Evolutionary conservation across 176 grass and related monocot genomes (phyloP).

Genomic region (Oryza australiensis): DNA sequence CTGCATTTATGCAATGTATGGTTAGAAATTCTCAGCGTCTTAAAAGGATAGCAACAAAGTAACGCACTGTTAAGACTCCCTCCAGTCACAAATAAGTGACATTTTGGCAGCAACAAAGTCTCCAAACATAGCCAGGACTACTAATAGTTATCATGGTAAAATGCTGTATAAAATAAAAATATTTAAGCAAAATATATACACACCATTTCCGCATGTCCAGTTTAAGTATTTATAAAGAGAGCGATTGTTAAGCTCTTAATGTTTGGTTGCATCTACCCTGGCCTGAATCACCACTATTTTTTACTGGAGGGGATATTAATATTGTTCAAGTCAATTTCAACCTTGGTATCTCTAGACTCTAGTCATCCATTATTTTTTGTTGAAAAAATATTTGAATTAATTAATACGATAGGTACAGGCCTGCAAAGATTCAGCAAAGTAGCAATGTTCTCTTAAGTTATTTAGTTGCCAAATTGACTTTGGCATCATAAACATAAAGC

Average conservation of each 20-base stretch:
- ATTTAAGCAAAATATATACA: not conserved
- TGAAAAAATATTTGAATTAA: slow-evolving; percentile 13
- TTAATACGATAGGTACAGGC: slow-evolving; percentile 5
- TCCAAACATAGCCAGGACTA: not conserved
- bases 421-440: slow-evolving; percentile 24
- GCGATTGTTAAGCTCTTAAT: not conserved
- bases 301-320: not conserved
- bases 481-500: slow-evolving; percentile 7
- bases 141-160: not conserved
- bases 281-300: not conserved
- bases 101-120: not conserved
- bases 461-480: slow-evolving; percentile 27
- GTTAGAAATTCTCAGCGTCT: slow-evolving; percentile 1
- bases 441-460: not conserved
- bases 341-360: slow-evolving; percentile 9
- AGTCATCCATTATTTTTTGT: slow-evolving; percentile 19
- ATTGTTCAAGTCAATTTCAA: slow-evolving; percentile 20
- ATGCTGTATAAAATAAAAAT: not conserved
- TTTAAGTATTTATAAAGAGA: not conserved
- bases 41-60: not conserved
- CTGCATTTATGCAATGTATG: not conserved
- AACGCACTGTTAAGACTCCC: not conserved
- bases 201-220: not conserved
- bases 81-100: not conserved
- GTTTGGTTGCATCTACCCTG: not conserved